Percentiles rank a stretch among this genome's conserved stretches.
Conservation (phyloP, 352 stramenopile genomes). For the Globisporangium polare region DNA sequence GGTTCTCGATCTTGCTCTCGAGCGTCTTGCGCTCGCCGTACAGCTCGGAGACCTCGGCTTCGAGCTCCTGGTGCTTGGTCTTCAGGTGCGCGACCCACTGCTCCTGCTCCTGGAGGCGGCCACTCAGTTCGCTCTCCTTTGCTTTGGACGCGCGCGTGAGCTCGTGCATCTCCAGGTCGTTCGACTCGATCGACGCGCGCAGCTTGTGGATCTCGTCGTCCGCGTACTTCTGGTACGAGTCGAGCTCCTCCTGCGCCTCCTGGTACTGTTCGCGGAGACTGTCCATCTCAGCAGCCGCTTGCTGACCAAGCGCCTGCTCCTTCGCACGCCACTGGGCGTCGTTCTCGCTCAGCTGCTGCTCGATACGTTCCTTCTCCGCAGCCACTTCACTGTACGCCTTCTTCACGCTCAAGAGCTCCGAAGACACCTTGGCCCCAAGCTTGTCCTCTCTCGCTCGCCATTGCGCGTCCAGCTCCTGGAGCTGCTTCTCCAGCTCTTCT, state of each 20-base stretch:
- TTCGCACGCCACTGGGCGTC: conserved; percentile 34
- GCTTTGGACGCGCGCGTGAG: conserved; percentile 19
- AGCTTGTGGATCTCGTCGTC: conserved; percentile 52
- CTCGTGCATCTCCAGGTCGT: conserved; percentile 33
- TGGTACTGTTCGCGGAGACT: conserved; percentile 38
- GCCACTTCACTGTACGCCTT: conserved; percentile 17
- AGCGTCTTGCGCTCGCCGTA: conserved; percentile 23
- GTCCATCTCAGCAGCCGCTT: conserved; percentile 28
- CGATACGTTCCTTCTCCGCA: conserved; percentile 27
- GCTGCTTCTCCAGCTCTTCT: conserved; percentile 14
- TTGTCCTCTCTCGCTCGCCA: conserved; percentile 9
- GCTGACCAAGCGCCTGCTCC: conserved; percentile 28
- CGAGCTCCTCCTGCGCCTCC: conserved; percentile 45
- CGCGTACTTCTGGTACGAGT: conserved; percentile 44
- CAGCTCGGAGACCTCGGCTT: conserved; percentile 29
- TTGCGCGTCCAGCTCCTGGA: conserved; percentile 9
- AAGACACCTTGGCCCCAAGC: conserved; percentile 16
- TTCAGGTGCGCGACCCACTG: conserved; percentile 22
- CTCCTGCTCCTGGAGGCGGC: conserved; percentile 23
- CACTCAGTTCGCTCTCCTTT: conserved; percentile 26
- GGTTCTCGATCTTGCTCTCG: conserved; percentile 22
- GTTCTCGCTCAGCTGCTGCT: conserved; percentile 23
- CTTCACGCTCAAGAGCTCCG: conserved; percentile 17
- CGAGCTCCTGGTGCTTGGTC: conserved; percentile 25
- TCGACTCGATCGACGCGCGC: conserved; percentile 30